These are phyloP conservation scores for Lanmaoa pseudosensibilis DNA, from an alignment of 768 basidiomycete genomes.

Conservation along the genomic window DNA sequence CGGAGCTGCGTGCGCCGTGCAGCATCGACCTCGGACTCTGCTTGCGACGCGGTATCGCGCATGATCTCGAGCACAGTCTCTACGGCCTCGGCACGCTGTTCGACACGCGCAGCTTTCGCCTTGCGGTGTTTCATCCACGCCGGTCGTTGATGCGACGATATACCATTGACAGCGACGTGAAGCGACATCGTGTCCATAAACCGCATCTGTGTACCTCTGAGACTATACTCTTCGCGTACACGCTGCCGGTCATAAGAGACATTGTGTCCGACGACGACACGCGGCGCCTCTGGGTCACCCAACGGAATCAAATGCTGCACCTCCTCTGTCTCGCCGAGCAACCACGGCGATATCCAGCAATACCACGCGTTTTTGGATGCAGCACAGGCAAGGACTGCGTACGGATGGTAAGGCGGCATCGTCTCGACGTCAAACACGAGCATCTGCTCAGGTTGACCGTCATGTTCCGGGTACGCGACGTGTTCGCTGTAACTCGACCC, in stretches of 20 bases:
- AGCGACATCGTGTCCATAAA: conserved; percentile 95
- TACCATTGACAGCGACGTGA: conserved; percentile 91
- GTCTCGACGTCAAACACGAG: conserved; percentile 95
- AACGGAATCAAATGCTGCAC: conserved; percentile 71
- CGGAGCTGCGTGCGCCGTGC: conserved; percentile 40
- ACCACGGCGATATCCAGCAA: conserved; percentile 94
- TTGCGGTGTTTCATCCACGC: conserved; percentile 90
- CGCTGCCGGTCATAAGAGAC: conserved; percentile 91
- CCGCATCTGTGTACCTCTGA: conserved; percentile 65
- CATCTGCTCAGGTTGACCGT: conserved; percentile 65
- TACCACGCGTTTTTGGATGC: conserved; percentile 88
- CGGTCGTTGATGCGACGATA: conserved; percentile 92
- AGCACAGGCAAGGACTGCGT: conserved; percentile 87
- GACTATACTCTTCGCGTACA: conserved; percentile 77
- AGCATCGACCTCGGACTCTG: conserved; percentile 41
- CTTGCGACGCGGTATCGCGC: conserved; percentile 38
- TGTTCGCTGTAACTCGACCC: conserved; percentile 77
- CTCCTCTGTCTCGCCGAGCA: conserved; percentile 62
- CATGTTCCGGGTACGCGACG: conserved; percentile 64
- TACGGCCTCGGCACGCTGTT: conserved; percentile 62
- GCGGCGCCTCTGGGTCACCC: conserved; percentile 51
- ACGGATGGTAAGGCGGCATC: conserved; percentile 78
- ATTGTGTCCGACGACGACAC: conserved; percentile 89
- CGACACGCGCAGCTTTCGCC: conserved; percentile 52
- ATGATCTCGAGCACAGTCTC: conserved; percentile 59